Conservation (phyloP, 164 flowering plant genomes). For the Magnolia changhungtana region DNA sequence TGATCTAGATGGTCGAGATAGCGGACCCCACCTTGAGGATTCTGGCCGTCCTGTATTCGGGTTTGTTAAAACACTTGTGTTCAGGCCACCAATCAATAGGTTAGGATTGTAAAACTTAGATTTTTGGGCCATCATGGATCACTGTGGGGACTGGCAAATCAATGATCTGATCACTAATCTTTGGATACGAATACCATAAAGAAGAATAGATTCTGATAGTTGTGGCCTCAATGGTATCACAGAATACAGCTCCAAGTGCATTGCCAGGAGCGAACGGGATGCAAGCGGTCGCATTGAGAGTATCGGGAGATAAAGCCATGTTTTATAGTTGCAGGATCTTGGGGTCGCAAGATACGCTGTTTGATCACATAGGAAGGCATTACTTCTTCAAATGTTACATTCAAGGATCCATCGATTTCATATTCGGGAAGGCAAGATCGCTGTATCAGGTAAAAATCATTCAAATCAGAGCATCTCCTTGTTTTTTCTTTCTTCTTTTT, state of each 20-base stretch:
- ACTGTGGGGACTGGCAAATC: too few species aligned
- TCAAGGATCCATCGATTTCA: constrained; percentile 76
- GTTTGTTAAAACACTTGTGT: too few species aligned
- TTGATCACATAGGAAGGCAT: constrained; percentile 68
- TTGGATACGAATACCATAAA: too few species aligned
- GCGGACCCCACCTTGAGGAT: too few species aligned
- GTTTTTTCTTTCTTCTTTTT: too few species aligned
- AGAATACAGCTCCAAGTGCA: constrained; percentile 66
- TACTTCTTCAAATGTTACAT: constrained; percentile 57
- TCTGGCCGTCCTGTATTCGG: too few species aligned
- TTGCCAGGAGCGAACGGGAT: constrained; percentile 42
- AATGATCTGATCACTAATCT: too few species aligned
- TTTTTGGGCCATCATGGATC: too few species aligned
- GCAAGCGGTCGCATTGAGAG: constrained; percentile 85
- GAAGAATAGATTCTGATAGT: neutral
- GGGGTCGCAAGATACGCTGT: constrained; percentile 84
- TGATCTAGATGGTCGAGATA: too few species aligned
- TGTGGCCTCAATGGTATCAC: constrained; percentile 10
- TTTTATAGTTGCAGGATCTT: constrained; percentile 51
- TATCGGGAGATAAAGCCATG: constrained; percentile 64
- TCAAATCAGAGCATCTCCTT: too few species aligned
- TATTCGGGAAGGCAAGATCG: constrained; percentile 71
- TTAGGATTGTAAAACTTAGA: too few species aligned
- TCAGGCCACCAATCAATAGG: too few species aligned
- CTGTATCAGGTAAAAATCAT: constrained; percentile 54